Percentiles rank a stretch among this genome's conserved stretches.
Conservation (phyloP, 768 basidiomycete genomes). For the Mycena rosella region DNA sequence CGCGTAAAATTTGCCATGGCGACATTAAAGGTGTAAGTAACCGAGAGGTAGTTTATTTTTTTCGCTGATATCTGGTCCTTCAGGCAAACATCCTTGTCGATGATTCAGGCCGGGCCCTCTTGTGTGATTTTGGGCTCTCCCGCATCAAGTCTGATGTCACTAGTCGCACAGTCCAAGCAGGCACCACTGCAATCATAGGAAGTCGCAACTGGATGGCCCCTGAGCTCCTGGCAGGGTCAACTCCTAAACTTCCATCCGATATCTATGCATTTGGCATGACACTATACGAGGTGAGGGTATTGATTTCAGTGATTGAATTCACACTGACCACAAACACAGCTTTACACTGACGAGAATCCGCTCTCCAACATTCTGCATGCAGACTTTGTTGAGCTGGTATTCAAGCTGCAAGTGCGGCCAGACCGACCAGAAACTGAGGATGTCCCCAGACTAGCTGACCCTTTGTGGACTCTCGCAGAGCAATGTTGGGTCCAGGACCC, state of each 20-base stretch:
- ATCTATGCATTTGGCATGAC: conserved; percentile 45
- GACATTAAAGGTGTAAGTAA: conserved; percentile 43
- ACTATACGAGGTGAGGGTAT: conserved; percentile 38
- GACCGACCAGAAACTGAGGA: conserved; percentile 40
- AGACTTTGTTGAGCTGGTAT: conserved; percentile 31
- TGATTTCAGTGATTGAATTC: background rate
- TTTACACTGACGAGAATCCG: conserved; percentile 27
- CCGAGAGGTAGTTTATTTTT: background rate
- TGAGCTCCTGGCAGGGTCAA: conserved; percentile 34
- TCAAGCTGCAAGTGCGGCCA: conserved; percentile 33
- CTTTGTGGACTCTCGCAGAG: conserved; percentile 40
- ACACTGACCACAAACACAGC: conserved; percentile 6
- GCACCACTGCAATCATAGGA: conserved; percentile 12
- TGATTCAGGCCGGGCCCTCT: conserved; percentile 38
- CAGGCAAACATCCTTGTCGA: conserved; percentile 43
- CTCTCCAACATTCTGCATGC: conserved; percentile 6
- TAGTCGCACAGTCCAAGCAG: conserved; percentile 27
- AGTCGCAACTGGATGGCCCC: conserved; percentile 47
- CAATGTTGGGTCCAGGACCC: conserved; percentile 39
- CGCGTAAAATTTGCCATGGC: conserved; percentile 44
- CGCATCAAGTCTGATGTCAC: conserved; percentile 43
- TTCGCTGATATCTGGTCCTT: background rate
- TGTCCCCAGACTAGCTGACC: conserved; percentile 37
- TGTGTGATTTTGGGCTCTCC: conserved; percentile 46
- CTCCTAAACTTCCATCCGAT: conserved; percentile 32